Percentiles rank a stretch among this genome's conserved stretches.
These are phyloP conservation scores for Prunus kanzakura DNA, from an alignment of 306 rosid genomes.

Conservation along the genomic window DNA sequence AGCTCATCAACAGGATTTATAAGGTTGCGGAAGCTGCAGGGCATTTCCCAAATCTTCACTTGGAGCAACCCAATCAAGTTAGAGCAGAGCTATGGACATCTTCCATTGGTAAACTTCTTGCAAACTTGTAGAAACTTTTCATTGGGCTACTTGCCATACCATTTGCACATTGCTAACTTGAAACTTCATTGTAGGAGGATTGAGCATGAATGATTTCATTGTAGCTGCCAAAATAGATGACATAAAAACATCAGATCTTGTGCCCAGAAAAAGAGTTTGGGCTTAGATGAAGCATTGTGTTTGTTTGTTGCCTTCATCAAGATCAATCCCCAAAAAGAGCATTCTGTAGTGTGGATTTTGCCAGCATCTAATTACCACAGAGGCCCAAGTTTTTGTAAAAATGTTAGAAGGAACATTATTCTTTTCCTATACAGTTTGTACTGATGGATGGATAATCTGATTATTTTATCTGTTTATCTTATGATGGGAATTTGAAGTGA, in stretches of 20 bases:
- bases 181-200: constrained; percentile 72
- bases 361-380: background rate
- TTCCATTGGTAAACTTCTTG: constrained; percentile 55
- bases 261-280: constrained; percentile 81
- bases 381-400: background rate
- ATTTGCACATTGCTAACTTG: background rate
- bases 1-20: constrained; percentile 68
- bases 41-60: constrained; percentile 76
- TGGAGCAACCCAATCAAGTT: constrained; percentile 81
- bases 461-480: too few relatives aligned
- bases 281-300: constrained; percentile 42
- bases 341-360: constrained; percentile 2
- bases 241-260: constrained; percentile 80
- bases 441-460: too few relatives aligned
- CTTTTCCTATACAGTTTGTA: background rate
- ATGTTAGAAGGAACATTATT: background rate
- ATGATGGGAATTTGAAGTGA: too few relatives aligned
- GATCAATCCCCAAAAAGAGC: background rate
- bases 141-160: background rate
- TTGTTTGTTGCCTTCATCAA: background rate
- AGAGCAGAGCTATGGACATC: constrained; percentile 80
- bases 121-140: background rate
- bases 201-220: constrained; percentile 87
- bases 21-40: constrained; percentile 53
- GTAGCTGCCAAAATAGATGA: constrained; percentile 82